Percentiles rank a stretch among this genome's conserved stretches.
Evolutionary conservation across 805 yeast genomes (phyloP).

Genomic region (Peterozyma toletana): DNA sequence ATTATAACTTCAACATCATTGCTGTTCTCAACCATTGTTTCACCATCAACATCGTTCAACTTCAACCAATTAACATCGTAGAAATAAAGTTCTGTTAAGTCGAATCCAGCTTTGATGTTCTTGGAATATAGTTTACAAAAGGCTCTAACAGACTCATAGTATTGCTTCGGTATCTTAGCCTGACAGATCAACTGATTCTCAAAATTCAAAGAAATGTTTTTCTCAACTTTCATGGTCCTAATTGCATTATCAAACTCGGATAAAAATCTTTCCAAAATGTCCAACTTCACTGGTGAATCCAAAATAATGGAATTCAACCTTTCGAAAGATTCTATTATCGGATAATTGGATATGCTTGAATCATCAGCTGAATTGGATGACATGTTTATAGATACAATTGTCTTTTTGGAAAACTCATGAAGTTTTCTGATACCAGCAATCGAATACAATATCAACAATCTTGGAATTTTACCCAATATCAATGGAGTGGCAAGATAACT

Average conservation of each 20-base stretch:
- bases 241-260: conserved; percentile 18
- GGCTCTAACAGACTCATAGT: conserved; percentile 28
- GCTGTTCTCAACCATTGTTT: conserved; percentile 1
- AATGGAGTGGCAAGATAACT: conserved; percentile 45
- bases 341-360: conserved; percentile 23
- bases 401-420: conserved; percentile 47
- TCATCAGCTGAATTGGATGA: conserved; percentile 20
- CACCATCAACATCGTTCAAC: conserved; percentile 18
- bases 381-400: conserved; percentile 42
- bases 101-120: conserved; percentile 34
- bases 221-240: conserved; percentile 29
- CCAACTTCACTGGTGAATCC: conserved; percentile 48
- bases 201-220: conserved; percentile 33
- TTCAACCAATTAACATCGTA: conserved; percentile 64
- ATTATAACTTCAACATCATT: conserved; percentile 11
- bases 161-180: conserved; percentile 44
- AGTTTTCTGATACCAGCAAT: conserved; percentile 61
- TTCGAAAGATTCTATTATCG: conserved; percentile 46
- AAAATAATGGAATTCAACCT: conserved; percentile 40
- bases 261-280: conserved; percentile 10
- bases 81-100: conserved; percentile 49
- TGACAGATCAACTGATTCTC: conserved; percentile 58
- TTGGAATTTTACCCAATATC: conserved; percentile 60
- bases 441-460: conserved; percentile 60
- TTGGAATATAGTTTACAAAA: conserved; percentile 42